Evolutionary conservation across 148 eudicot genomes (phyloP), one percentile per base, ranked within the genome.

Genomic region (Euryodendron excelsum): DNA sequence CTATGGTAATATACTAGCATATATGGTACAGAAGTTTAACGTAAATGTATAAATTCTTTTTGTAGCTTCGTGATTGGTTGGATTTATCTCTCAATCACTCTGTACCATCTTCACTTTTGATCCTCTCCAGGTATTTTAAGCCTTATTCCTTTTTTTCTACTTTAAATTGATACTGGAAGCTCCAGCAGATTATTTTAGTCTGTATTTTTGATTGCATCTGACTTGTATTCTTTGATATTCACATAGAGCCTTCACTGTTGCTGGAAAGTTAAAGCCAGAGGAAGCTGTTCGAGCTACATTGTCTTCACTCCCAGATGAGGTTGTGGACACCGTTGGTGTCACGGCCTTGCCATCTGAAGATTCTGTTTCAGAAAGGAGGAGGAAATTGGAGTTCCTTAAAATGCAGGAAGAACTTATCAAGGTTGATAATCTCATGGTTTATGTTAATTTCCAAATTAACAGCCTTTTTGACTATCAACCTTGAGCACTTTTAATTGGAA

Each of bases 1-100:
- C 55, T 50, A 9, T 2, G 5, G 2, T 50, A 12, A 23, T 58
- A 23, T 28, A 17, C 30, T 21, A 30, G n/a, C n/a, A 25, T 25
- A 47, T 15, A 44, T 47, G 34, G 58, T 28, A 23, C 15, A 15
- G 11, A 17, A 71, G 74, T 48, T 50, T 71, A 48, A 71, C 30
- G 41, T 15, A 48, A 21, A 7, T 31, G 11, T 2, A 62, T 18
- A 23, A 41, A 39, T 73, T 79, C 50, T 67, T 55, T 76, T 37
- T 93, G 90, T 89, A 92, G 97, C 91, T 92, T 62, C 90, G 87
- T 34, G 94, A 93, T 83, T 93, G 97, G 97, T 88, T 93, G 84
- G 97, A 91, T 84, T 84, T 89, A 71, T 91, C 94, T 62, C 93
- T 93, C 72, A 91, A 91, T 81, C 92, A 87, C 78, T 89, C 93